These are phyloP conservation scores for Mucor circinelloides DNA, from an alignment of 371 early-diverging fungal genomes.

Conservation along the genomic window DNA sequence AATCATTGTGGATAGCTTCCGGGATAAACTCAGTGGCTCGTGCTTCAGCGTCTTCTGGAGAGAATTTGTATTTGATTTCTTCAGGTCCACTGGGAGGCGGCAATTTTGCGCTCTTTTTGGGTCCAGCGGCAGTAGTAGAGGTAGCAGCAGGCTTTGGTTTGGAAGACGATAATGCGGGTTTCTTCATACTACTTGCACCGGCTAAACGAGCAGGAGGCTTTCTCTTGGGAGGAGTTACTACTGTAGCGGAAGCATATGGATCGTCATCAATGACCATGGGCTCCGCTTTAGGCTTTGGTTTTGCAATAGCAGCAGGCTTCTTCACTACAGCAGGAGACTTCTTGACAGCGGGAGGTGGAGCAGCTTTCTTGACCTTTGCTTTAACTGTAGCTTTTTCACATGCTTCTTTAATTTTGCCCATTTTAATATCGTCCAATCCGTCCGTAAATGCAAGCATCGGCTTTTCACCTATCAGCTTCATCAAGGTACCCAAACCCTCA, in stretches of 20 bases:
- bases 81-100: constrained; percentile 60
- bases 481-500: constrained; percentile 88
- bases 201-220: constrained; percentile 59
- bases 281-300: constrained; percentile 29
- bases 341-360: constrained; percentile 44
- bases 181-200: constrained; percentile 54
- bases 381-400: constrained; percentile 83
- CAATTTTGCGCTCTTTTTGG: constrained; percentile 56
- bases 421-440: constrained; percentile 84
- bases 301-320: constrained; percentile 11
- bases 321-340: constrained; percentile 13
- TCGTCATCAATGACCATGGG: constrained; percentile 33
- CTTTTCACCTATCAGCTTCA: constrained; percentile 85
- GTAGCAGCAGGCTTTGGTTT: constrained; percentile 52
- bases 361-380: constrained; percentile 53
- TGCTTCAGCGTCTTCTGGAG: constrained; percentile 69
- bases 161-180: constrained; percentile 47
- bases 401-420: constrained; percentile 85
- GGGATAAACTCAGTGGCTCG: constrained; percentile 67
- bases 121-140: constrained; percentile 33
- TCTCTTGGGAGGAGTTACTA: constrained; percentile 59
- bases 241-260: constrained; percentile 30
- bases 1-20: constrained; percentile 56
- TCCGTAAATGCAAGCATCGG: constrained; percentile 74
- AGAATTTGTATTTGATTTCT: constrained; percentile 67